Conservation (phyloP, 352 stramenopile genomes). For the Globisporangium recalcitrans region DNA sequence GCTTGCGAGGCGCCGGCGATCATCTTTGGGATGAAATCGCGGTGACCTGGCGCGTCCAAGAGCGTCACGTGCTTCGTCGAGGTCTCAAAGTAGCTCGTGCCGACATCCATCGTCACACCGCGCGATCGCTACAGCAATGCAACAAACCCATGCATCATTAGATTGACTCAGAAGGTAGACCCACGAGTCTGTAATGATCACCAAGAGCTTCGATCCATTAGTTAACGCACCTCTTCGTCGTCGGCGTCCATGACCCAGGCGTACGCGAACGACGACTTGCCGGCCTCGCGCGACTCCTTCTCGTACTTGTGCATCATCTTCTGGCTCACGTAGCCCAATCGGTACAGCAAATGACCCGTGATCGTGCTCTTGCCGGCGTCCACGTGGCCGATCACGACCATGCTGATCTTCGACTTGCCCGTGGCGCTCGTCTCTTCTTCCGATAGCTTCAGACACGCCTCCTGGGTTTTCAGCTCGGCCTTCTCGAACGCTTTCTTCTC, state of each 20-base stretch:
- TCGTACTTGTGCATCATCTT: conserved; percentile 90
- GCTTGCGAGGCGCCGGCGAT: conserved; percentile 92
- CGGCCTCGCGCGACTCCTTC: conserved; percentile 85
- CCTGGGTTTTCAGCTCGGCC: conserved; percentile 63
- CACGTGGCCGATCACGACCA: conserved; percentile 97
- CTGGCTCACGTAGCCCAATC: conserved; percentile 86
- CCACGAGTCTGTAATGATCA: too few species aligned
- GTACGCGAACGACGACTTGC: conserved; percentile 94
- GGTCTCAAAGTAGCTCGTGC: conserved; percentile 90
- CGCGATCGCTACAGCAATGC: conserved; percentile 73
- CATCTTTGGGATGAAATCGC: conserved; percentile 98
- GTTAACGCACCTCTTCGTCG: conserved; percentile 49
- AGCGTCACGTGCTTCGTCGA: conserved; percentile 90
- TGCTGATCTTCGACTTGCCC: conserved; percentile 84
- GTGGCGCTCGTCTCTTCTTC: conserved; percentile 38
- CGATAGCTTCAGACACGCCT: conserved; percentile 34
- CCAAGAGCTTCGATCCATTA: neutral
- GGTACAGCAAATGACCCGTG: conserved; percentile 93
- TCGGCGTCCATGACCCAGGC: conserved; percentile 93
- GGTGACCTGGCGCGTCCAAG: conserved; percentile 95
- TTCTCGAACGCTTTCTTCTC: conserved; percentile 70
- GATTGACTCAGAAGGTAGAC: too few species aligned
- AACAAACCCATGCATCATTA: neutral
- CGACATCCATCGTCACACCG: conserved; percentile 98
- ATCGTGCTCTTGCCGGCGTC: conserved; percentile 97